Evolutionary conservation across 176 grass and related monocot genomes (phyloP).

Genomic region (Eleusine indica): DNA sequence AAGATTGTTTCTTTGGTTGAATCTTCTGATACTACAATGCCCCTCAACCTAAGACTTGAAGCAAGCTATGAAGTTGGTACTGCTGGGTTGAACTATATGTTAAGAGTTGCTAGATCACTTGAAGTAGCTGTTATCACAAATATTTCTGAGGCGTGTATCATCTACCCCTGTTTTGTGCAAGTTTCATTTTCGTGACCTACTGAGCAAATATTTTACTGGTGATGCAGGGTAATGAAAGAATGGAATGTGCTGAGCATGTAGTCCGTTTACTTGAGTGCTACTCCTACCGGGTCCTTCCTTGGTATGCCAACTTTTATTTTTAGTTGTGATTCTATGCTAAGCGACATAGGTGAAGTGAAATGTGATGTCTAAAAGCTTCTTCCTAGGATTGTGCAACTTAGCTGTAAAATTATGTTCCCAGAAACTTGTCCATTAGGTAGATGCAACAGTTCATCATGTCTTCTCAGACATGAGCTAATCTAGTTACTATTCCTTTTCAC

Average conservation of each 20-base stretch:
- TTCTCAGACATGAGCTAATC: constrained; percentile 16
- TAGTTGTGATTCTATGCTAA: constrained; percentile 37
- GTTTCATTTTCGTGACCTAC: constrained; percentile 27
- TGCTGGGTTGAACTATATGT: constrained; percentile 53
- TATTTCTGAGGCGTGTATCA: constrained; percentile 62
- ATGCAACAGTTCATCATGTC: not conserved
- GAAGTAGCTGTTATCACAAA: constrained; percentile 66
- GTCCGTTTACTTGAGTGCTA: constrained; percentile 75
- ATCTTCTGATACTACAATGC: constrained; percentile 50
- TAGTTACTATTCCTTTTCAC: constrained; percentile 4
- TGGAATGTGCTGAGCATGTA: constrained; percentile 42
- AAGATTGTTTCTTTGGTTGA: constrained; percentile 70
- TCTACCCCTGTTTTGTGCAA: not conserved
- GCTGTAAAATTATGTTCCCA: constrained; percentile 19
- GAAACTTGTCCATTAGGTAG: constrained; percentile 36
- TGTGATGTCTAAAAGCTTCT: constrained; percentile 21
- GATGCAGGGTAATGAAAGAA: constrained; percentile 57
- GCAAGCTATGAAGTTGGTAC: constrained; percentile 77
- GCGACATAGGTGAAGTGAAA: constrained; percentile 9
- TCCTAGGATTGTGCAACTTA: constrained; percentile 32
- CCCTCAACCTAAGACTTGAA: constrained; percentile 70
- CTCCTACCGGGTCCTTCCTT: constrained; percentile 67
- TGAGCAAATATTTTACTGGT: constrained; percentile 36
- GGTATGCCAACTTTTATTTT: constrained; percentile 62
- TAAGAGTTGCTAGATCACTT: constrained; percentile 66